Base-by-base conservation (phyloP, 2,329 filamentous ascomycete species). In the Diaporthe citriasiana region DNA sequence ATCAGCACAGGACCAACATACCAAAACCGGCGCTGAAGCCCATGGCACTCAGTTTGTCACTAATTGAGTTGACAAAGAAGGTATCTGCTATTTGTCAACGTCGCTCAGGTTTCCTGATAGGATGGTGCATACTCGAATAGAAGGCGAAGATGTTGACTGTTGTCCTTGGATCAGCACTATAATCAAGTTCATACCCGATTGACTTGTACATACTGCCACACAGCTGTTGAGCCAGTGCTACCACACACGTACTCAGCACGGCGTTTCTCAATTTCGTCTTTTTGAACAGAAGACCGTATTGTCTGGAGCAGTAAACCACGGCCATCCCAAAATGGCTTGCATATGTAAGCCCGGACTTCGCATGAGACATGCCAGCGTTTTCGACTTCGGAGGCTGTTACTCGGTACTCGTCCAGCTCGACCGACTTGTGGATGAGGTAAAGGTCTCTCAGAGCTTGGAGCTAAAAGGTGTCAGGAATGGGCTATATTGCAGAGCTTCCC, bases 91-190 rank as follows among this genome's bases (percentile, higher is more conserved):
- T 80, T 75, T 8, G 75, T 80, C 45, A 78, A 78, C 77, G 35
- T 19, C 35, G n/a, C 4, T 15, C 13, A 15, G 4, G 4, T 15
- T 1, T 6, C 6, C 3, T n/a, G 2, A 4, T 2, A 4, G 5
- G n/a, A 9, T 7, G 19, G 13, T 72, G 56, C 66, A 33, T 79
- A 82, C 84, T 82, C 0, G 84, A 86, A 75, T 87, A 87, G 68
- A 87, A 87, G 0, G 85, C 85, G 5, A 86, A 79, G 0, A 87
- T 79, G 25, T 85, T 86, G 72, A 83, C 80, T 83, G 38, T 71
- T 27, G 25, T 22, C 1, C 7, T 19, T 9, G 5, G 3, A 15
- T 57, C 38, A 59, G 57, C 60, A 45, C 27, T 15, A 13, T 12
- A 17, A 10, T 3, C 7, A 8, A 35, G 6, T 53, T 8, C 0